phyloP scores from a whole-genome alignment of 2,329 filamentous ascomycete genomes.

The Trichoderma atroviride region DNA sequence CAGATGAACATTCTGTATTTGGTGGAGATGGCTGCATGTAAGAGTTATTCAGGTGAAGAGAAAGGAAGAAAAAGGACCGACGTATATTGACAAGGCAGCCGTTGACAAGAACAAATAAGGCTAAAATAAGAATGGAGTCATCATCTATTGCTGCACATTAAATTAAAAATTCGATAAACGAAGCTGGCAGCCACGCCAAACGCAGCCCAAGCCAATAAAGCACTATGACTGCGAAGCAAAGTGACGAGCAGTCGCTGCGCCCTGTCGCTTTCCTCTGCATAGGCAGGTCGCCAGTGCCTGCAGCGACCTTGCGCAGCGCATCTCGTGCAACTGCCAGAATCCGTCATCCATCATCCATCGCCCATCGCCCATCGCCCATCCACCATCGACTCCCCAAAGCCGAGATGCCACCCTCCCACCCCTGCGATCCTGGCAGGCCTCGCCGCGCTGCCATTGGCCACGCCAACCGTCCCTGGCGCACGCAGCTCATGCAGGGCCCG shows the following conservation, averaged over 20 bases:
- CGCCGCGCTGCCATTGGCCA: slow-evolving; percentile 14
- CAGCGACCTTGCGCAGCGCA: background rate
- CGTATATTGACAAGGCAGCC: background rate
- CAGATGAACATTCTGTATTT: background rate
- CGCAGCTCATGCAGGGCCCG: slow-evolving; percentile 26
- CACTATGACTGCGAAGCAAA: background rate
- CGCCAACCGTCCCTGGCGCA: slow-evolving; percentile 15
- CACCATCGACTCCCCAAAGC: slow-evolving; percentile 3
- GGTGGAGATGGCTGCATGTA: background rate
- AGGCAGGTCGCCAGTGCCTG: too few species aligned
- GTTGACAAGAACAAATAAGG: background rate
- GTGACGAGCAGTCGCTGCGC: slow-evolving; percentile 3
- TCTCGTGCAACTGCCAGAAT: slow-evolving; percentile 3
- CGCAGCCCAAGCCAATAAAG: background rate
- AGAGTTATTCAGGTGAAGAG: background rate
- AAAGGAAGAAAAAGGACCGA: background rate
- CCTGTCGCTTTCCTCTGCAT: background rate
- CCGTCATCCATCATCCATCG: background rate
- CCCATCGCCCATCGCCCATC: background rate
- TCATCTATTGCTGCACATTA: background rate
- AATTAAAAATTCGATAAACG: background rate
- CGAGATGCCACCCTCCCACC: background rate
- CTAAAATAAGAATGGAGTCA: background rate
- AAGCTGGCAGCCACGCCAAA: background rate
- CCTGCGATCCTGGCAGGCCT: background rate